Conservation (phyloP, 2,329 filamentous ascomycete genomes). For the Cercospora berteroae region DNA sequence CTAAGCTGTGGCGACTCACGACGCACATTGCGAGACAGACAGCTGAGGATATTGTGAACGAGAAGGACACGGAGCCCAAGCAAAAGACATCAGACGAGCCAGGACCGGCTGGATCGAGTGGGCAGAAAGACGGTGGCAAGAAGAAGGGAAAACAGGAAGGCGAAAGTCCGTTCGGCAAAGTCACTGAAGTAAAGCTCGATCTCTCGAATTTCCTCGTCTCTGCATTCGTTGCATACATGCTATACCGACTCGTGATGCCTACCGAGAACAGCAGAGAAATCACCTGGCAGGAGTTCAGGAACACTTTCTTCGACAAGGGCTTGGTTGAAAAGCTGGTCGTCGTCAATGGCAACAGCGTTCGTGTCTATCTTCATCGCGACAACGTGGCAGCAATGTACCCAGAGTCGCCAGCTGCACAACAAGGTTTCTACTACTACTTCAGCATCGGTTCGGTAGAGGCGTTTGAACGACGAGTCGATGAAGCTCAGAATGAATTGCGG, state of each 20-base stretch:
- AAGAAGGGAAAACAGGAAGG: constrained; percentile 32
- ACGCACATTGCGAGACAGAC: constrained; percentile 56
- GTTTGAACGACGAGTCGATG: constrained; percentile 84
- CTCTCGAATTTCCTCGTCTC: constrained; percentile 56
- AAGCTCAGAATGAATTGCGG: constrained; percentile 80
- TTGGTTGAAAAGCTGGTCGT: constrained; percentile 89
- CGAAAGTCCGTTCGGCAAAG: constrained; percentile 39
- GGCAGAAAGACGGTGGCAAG: constrained; percentile 43
- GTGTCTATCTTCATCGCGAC: constrained; percentile 76
- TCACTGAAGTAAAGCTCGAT: constrained; percentile 54
- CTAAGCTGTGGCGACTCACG: constrained; percentile 59
- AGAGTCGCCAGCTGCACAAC: constrained; percentile 66
- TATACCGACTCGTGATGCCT: constrained; percentile 65
- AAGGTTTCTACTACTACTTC: constrained; percentile 84
- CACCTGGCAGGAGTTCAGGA: constrained; percentile 95
- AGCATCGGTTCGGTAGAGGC: constrained; percentile 91
- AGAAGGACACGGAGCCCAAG: constrained; percentile 38
- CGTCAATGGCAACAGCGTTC: constrained; percentile 72
- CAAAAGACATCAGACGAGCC: constrained; percentile 48
- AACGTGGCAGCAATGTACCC: constrained; percentile 70
- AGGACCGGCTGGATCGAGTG: constrained; percentile 41
- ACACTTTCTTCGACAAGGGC: constrained; percentile 91
- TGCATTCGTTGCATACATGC: constrained; percentile 60
- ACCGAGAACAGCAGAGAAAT: constrained; percentile 73
- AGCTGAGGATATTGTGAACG: constrained; percentile 42